phyloP scores from a whole-genome alignment of 768 basidiomycete species.

The Lentinula detonsa region DNA sequence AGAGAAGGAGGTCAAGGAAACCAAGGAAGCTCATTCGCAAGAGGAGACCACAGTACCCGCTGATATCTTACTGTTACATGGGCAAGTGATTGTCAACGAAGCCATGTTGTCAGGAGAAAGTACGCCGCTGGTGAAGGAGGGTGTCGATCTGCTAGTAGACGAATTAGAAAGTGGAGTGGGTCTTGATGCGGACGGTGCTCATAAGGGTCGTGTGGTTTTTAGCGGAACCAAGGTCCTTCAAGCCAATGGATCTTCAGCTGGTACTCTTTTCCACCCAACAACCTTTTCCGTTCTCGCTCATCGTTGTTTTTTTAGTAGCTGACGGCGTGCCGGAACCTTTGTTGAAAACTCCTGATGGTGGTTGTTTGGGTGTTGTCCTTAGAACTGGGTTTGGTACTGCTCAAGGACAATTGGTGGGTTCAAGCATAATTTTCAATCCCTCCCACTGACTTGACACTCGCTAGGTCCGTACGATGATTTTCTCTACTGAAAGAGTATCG shows the following conservation, averaged over 20 bases:
- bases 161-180: slow-evolving; percentile 35
- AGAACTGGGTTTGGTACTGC: slow-evolving; percentile 97
- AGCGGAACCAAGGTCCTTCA: slow-evolving; percentile 97
- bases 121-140: slow-evolving; percentile 94
- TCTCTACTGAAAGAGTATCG: slow-evolving; percentile 93
- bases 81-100: slow-evolving; percentile 96
- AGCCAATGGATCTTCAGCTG: slow-evolving; percentile 48
- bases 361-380: slow-evolving; percentile 88
- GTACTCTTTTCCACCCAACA: slow-evolving; percentile 23
- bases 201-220: slow-evolving; percentile 87
- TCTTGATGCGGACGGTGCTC: slow-evolving; percentile 80
- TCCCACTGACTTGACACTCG: neutral
- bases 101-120: slow-evolving; percentile 99
- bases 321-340: slow-evolving; percentile 3
- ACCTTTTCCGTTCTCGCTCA: slow-evolving; percentile 21
- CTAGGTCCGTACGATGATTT: slow-evolving; percentile 77
- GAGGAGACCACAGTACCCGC: slow-evolving; percentile 86
- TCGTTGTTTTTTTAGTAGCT: slow-evolving; percentile 23
- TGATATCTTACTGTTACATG: slow-evolving; percentile 87
- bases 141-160: slow-evolving; percentile 76
- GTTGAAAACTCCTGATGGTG: slow-evolving; percentile 77
- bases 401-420: slow-evolving; percentile 90
- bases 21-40: slow-evolving; percentile 19
- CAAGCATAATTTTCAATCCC: neutral
- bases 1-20: neutral